Percentiles rank a stretch among this genome's conserved stretches.
phyloP scores from a whole-genome alignment of 441 rosid species.

The Melastoma candidum region DNA sequence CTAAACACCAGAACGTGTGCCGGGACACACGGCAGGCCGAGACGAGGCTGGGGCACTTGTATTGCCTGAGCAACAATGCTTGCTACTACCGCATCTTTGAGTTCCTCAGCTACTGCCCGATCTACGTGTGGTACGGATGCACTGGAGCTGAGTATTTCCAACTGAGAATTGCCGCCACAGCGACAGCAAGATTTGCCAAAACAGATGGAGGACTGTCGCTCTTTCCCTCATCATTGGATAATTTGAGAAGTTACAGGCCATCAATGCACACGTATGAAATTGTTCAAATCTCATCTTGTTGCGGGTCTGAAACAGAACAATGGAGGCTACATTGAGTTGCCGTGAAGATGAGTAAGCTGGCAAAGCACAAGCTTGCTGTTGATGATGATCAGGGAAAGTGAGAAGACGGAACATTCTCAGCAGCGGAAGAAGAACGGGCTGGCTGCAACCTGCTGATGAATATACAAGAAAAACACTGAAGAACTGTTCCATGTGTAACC shows the following conservation, averaged over 20 bases:
- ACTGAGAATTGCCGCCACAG: not conserved
- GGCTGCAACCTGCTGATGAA: slow-evolving; percentile 29
- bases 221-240: no score
- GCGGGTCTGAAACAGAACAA: slow-evolving; percentile 21
- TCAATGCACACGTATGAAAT: no score
- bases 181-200: slow-evolving; percentile 46
- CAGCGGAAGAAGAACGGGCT: slow-evolving; percentile 43
- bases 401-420: slow-evolving; percentile 23
- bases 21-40: slow-evolving; percentile 31
- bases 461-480: no score
- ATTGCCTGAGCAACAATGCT: slow-evolving; percentile 43
- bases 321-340: slow-evolving; percentile 41
- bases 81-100: slow-evolving; percentile 44
- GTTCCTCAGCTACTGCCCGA: slow-evolving; percentile 28
- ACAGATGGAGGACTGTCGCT: slow-evolving; percentile 22
- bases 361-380: slow-evolving; percentile 55
- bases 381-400: slow-evolving; percentile 23
- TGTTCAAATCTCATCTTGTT: not conserved
- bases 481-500: no score
- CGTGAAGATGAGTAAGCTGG: slow-evolving; percentile 41
- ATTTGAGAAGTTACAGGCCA: no score
- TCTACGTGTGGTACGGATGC: slow-evolving; percentile 31
- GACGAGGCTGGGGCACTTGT: slow-evolving; percentile 26
- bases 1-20: slow-evolving; percentile 42
- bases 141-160: no score